A percentile compares a stretch with the other conserved stretches of the same genome.
Conservation (phyloP, 257 asterid genomes). For the Sherardia arvensis region DNA sequence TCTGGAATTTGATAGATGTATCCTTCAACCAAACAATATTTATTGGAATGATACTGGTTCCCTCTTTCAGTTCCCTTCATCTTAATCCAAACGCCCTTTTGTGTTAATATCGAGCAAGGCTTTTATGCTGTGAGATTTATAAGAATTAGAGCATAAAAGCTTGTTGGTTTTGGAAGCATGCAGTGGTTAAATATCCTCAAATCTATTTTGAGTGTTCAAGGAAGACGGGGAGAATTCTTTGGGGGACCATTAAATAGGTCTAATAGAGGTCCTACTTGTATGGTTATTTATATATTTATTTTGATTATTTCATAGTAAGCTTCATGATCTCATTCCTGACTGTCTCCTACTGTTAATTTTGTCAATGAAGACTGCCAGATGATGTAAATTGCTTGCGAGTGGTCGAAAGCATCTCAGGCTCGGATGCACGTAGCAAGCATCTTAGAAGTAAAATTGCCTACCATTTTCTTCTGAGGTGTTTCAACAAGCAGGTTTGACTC, state of each 20-base stretch:
- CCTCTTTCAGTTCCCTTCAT: neutral
- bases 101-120: neutral
- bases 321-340: constrained; percentile 4
- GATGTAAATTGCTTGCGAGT: constrained; percentile 70
- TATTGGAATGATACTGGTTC: neutral
- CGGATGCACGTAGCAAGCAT: constrained; percentile 54
- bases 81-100: no score
- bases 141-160: neutral
- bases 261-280: neutral
- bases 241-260: neutral
- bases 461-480: constrained; percentile 52
- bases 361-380: constrained; percentile 48
- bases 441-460: constrained; percentile 69
- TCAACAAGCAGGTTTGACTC: constrained; percentile 47
- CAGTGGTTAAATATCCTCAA: neutral
- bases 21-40: no score
- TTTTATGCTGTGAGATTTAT: neutral
- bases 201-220: neutral
- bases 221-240: neutral
- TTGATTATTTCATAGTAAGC: neutral
- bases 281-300: neutral
- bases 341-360: constrained; percentile 13
- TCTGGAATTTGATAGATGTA: neutral
- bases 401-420: constrained; percentile 60
- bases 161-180: no score